Conservation (phyloP, 768 basidiomycete species). For the Xerocomellus chrysenteron region DNA sequence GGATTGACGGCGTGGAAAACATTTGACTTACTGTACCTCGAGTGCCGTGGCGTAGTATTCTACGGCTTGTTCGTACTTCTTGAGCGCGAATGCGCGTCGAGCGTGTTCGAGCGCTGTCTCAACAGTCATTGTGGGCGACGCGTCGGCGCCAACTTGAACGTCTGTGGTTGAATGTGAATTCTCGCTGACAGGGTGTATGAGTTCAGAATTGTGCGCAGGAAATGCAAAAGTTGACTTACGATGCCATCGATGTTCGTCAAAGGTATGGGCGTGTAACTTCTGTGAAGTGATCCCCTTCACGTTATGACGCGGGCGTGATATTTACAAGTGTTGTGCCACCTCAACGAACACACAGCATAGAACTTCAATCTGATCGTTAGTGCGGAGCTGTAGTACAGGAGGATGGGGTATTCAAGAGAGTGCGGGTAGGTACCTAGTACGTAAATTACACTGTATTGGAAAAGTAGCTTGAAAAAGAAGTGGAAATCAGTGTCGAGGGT, state of each 20-base stretch:
- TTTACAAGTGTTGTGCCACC: slow-evolving; percentile 9
- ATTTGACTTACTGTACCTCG: slow-evolving; percentile 69
- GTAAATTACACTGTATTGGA: slow-evolving; percentile 22
- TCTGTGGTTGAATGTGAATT: background rate
- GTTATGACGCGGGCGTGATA: slow-evolving; percentile 20
- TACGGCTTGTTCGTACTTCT: slow-evolving; percentile 82
- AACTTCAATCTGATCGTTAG: background rate
- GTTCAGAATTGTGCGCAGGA: too few species aligned
- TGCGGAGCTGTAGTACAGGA: slow-evolving; percentile 5
- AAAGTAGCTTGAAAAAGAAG: background rate
- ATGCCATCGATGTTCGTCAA: slow-evolving; percentile 17
- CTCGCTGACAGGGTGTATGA: slow-evolving; percentile 9
- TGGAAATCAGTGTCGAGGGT: slow-evolving; percentile 9
- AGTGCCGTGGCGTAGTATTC: slow-evolving; percentile 83
- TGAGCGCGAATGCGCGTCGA: slow-evolving; percentile 85
- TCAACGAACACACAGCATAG: background rate
- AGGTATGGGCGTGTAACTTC: background rate
- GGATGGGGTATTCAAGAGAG: slow-evolving; percentile 18
- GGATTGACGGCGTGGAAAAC: background rate
- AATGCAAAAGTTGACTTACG: slow-evolving; percentile 17
- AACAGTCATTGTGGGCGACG: slow-evolving; percentile 35
- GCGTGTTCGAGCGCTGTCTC: slow-evolving; percentile 72
- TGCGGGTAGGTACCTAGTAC: slow-evolving; percentile 9
- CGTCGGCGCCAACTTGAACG: slow-evolving; percentile 20
- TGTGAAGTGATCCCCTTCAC: background rate